Evolutionary conservation across 805 yeast genomes (phyloP).

Genomic region (Yueomyces sinensis): DNA sequence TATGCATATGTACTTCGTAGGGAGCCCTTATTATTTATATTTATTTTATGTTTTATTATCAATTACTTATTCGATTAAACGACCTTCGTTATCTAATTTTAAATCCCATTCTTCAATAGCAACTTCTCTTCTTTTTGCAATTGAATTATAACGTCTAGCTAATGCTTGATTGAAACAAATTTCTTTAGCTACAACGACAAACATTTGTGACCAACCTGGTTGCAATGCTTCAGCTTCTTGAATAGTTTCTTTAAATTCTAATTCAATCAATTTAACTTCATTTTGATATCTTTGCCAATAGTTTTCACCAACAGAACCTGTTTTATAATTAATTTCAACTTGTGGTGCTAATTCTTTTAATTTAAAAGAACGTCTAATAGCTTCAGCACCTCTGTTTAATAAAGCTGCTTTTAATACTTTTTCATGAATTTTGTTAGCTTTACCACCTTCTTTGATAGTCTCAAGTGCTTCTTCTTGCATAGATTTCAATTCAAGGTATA

Average conservation of each 20-base stretch:
- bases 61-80: conserved; percentile 8
- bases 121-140: conserved; percentile 27
- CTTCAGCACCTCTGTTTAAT: conserved; percentile 70
- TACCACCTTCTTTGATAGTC: conserved; percentile 5
- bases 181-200: conserved; percentile 74
- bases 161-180: conserved; percentile 87
- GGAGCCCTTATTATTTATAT: background rate
- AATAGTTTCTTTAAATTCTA: conserved; percentile 67
- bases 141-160: conserved; percentile 48
- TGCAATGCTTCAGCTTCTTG: conserved; percentile 60
- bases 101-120: conserved; percentile 20
- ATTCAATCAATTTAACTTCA: conserved; percentile 64
- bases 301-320: conserved; percentile 87
- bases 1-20: no score
- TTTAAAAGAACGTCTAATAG: conserved; percentile 69
- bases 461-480: conserved; percentile 10
- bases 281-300: conserved; percentile 67
- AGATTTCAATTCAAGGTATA: conserved; percentile 46
- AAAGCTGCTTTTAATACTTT: conserved; percentile 62
- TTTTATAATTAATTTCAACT: conserved; percentile 61
- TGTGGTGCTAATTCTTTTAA: conserved; percentile 66
- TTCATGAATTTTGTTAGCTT: conserved; percentile 47
- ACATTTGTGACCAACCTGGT: conserved; percentile 67
- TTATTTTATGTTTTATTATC: no score
- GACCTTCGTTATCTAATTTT: conserved; percentile 20